A percentile compares a stretch with the other conserved stretches of the same genome.
Conservation (phyloP, 768 basidiomycete species). For the Sporobolomyces roseus region DNA sequence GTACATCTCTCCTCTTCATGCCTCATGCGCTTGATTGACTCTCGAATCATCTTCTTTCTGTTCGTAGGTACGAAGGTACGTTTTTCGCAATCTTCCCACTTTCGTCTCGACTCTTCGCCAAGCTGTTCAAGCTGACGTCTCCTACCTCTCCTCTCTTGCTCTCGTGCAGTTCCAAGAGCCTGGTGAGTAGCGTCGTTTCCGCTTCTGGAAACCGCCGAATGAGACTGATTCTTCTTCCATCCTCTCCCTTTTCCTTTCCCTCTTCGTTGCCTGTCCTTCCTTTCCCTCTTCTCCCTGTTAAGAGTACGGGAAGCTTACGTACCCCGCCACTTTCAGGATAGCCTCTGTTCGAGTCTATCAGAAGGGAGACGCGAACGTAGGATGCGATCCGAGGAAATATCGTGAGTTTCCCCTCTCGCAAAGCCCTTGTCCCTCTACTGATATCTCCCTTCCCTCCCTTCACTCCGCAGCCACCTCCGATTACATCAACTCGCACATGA, state of each 20-base stretch:
- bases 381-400: constrained; percentile 63
- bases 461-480: constrained; percentile 15
- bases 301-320: constrained; percentile 61
- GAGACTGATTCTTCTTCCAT: too few relatives aligned
- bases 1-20: constrained; percentile 57
- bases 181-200: too few relatives aligned
- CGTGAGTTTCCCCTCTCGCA: constrained; percentile 12
- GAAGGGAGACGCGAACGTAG: constrained; percentile 60
- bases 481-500: constrained; percentile 20
- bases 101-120: background rate
- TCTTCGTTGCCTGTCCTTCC: background rate
- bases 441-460: background rate
- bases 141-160: background rate
- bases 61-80: constrained; percentile 5
- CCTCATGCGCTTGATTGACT: background rate
- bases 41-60: background rate
- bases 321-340: constrained; percentile 58
- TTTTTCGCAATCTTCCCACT: background rate
- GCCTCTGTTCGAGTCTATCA: constrained; percentile 47
- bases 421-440: background rate
- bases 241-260: background rate
- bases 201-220: too few relatives aligned
- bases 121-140: background rate
- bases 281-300: background rate
- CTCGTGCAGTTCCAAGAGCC: too few relatives aligned